Conservation (phyloP, 768 basidiomycete species). For the Dacryopinax primogenitus region DNA sequence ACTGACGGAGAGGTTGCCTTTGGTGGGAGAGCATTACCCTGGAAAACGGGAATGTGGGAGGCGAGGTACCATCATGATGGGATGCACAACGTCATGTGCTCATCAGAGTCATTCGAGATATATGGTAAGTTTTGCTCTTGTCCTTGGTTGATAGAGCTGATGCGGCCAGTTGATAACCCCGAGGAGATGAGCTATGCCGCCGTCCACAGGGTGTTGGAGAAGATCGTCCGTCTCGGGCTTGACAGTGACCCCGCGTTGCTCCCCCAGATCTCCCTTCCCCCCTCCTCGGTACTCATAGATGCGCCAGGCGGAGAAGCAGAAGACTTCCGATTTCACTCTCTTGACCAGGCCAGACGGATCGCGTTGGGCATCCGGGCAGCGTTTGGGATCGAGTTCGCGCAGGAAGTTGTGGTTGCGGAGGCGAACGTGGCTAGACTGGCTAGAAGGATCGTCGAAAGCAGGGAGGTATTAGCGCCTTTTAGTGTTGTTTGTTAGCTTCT, state of each 20-base stretch:
- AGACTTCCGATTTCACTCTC: conserved; percentile 91
- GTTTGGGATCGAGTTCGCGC: conserved; percentile 78
- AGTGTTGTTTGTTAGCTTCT: too few relatives aligned
- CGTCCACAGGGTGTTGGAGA: conserved; percentile 53
- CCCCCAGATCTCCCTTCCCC: conserved; percentile 38
- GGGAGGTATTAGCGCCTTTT: conserved; percentile 32
- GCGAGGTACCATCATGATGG: conserved; percentile 88
- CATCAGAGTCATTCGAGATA: conserved; percentile 77
- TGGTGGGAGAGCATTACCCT: conserved; percentile 66
- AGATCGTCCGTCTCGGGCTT: conserved; percentile 72
- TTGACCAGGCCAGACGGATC: conserved; percentile 80
- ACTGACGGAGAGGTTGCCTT: conserved; percentile 60
- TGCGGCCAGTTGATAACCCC: conserved; percentile 52
- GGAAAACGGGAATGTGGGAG: conserved; percentile 79
- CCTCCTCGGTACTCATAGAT: conserved; percentile 12
- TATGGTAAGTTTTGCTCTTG: conserved; percentile 46
- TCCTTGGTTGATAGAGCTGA: background rate
- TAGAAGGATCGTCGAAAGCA: conserved; percentile 69
- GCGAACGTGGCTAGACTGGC: conserved; percentile 81
- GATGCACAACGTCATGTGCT: conserved; percentile 87
- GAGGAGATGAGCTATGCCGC: conserved; percentile 46
- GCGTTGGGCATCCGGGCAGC: conserved; percentile 62
- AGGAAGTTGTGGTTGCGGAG: conserved; percentile 84
- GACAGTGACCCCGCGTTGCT: conserved; percentile 75
- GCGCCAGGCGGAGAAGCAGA: conserved; percentile 48